These are phyloP conservation scores for Pseudohalonectria lignicola DNA, from an alignment of 2,329 filamentous ascomycete genomes.

Conservation along the genomic window DNA sequence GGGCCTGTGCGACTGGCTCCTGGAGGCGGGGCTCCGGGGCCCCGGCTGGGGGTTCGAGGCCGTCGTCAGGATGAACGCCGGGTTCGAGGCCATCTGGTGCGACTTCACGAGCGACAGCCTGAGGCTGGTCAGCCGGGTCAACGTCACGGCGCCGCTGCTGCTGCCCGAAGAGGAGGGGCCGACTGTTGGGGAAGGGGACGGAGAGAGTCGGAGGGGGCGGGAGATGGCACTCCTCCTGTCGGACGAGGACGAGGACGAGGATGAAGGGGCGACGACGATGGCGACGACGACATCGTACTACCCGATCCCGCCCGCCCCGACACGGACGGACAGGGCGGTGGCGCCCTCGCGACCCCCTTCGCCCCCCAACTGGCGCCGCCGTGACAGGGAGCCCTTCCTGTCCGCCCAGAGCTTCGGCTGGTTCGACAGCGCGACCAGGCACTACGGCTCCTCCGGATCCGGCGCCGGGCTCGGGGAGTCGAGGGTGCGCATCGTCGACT, in stretches of 20 bases:
- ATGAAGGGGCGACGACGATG: no score
- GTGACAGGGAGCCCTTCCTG: no score
- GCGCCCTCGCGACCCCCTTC: no score
- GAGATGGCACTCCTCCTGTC: no score
- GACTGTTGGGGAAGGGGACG: no score
- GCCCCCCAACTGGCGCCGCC: no score
- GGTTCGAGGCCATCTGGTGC: conserved; percentile 42
- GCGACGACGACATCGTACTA: no score
- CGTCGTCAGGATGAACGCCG: conserved; percentile 38
- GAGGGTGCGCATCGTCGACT: conserved; percentile 25
- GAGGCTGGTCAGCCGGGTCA: conserved; percentile 28
- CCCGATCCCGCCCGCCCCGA: no score
- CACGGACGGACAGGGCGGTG: no score
- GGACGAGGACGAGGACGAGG: no score
- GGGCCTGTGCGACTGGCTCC: conserved; percentile 34
- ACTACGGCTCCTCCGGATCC: conserved; percentile 26
- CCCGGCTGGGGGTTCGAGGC: conserved; percentile 36
- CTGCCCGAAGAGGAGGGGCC: conserved; percentile 7
- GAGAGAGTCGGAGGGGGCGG: no score
- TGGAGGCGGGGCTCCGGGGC: conserved; percentile 25
- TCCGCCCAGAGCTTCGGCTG: conserved; percentile 27
- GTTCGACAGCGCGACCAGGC: conserved; percentile 30
- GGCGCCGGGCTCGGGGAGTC: conserved; percentile 28
- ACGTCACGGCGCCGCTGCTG: conserved; percentile 32
- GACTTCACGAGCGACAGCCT: conserved; percentile 32